These are phyloP conservation scores for Colletotrichum karsti DNA, from an alignment of 2,329 filamentous ascomycete species.

Conservation along the genomic window DNA sequence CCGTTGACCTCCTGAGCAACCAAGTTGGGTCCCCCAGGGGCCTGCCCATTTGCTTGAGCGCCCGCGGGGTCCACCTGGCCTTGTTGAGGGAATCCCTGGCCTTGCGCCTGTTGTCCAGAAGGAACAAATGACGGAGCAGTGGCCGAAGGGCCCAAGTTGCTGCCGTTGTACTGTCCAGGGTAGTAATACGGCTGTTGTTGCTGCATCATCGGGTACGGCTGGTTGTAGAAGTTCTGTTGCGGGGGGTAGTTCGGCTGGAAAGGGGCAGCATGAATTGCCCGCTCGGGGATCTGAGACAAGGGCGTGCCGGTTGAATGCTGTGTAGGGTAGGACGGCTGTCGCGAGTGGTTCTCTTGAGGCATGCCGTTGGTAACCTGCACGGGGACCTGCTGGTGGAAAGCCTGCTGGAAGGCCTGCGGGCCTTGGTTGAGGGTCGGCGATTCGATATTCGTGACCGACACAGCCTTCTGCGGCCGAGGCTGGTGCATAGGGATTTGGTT, in stretches of 20 bases:
- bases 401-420: slow-evolving; percentile 86
- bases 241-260: slow-evolving; percentile 83
- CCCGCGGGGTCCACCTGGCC: slow-evolving; percentile 46
- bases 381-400: slow-evolving; percentile 96
- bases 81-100: slow-evolving; percentile 51
- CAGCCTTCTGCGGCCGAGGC: slow-evolving; percentile 91
- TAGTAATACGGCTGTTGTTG: slow-evolving; percentile 68
- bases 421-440: slow-evolving; percentile 71
- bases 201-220: slow-evolving; percentile 66
- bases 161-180: slow-evolving; percentile 34
- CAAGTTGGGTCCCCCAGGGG: slow-evolving; percentile 59
- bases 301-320: slow-evolving; percentile 81
- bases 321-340: slow-evolving; percentile 74
- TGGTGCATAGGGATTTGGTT: slow-evolving; percentile 82
- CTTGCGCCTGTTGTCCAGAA: slow-evolving; percentile 55
- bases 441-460: slow-evolving; percentile 93
- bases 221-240: slow-evolving; percentile 66
- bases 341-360: slow-evolving; percentile 68
- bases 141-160: slow-evolving; percentile 38
- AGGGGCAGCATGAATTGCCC: slow-evolving; percentile 87
- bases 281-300: slow-evolving; percentile 90
- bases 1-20: slow-evolving; percentile 91
- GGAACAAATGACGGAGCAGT: slow-evolving; percentile 66
- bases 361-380: slow-evolving; percentile 70
- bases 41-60: slow-evolving; percentile 48